A percentile compares a stretch with the other conserved stretches of the same genome.
These are phyloP conservation scores for Byssoonygena ceratinophila DNA, from an alignment of 2,329 filamentous ascomycete genomes.

Conservation along the genomic window DNA sequence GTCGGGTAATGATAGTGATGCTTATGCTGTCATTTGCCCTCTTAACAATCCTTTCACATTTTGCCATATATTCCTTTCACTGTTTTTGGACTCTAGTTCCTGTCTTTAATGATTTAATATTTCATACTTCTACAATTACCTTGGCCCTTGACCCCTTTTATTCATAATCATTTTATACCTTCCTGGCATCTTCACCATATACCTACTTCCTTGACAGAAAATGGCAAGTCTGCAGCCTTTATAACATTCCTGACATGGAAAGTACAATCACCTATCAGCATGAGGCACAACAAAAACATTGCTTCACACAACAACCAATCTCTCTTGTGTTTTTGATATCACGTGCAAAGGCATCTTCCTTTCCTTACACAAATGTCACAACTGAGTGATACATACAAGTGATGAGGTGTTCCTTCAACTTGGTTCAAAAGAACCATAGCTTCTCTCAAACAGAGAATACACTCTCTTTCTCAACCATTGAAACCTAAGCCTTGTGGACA, in stretches of 20 bases:
- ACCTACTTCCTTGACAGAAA: not conserved
- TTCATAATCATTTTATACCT: not conserved
- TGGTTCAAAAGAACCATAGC: not conserved
- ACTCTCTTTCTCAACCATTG: not conserved
- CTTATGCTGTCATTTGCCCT: not conserved
- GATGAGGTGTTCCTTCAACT: not conserved
- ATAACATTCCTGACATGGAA: not conserved
- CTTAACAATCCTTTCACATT: no score
- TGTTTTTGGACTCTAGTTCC: no score
- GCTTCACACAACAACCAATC: not conserved
- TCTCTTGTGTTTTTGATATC: not conserved
- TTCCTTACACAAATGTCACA: not conserved
- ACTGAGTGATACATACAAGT: not conserved
- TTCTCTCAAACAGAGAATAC: not conserved
- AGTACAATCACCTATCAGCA: not conserved
- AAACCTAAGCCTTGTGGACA: no score
- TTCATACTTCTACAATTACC: no score
- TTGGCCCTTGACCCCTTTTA: not conserved
- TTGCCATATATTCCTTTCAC: no score
- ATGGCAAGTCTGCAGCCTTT: not conserved
- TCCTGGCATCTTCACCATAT: no score
- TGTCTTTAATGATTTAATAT: no score
- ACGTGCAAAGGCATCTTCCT: not conserved
- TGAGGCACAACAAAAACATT: not conserved
- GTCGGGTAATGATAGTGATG: not conserved